Percentiles rank a stretch among this genome's conserved stretches.
Conservation (phyloP, 2,329 filamentous ascomycete species). For the Ceratocystis harringtonii region DNA sequence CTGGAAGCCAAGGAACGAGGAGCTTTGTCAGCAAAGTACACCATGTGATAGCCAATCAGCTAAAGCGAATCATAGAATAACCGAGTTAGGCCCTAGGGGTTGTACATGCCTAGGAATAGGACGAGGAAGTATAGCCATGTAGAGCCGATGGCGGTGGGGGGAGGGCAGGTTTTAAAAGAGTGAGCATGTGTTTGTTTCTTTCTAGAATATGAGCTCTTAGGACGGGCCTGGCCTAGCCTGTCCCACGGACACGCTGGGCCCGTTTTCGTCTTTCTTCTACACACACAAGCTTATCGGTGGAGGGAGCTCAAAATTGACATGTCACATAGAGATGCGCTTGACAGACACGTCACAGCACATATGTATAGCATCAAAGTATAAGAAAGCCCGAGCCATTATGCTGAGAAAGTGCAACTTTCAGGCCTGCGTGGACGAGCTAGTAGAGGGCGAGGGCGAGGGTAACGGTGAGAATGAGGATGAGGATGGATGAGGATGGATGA, state of each 20-base stretch:
- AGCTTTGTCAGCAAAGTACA: too few relatives aligned
- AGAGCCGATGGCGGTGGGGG: neutral
- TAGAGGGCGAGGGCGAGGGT: neutral
- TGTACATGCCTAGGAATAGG: too few relatives aligned
- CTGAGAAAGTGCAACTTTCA: neutral
- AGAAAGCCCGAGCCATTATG: neutral
- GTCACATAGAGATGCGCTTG: neutral
- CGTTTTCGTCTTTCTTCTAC: too few relatives aligned
- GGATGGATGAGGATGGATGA: too few relatives aligned
- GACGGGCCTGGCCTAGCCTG: too few relatives aligned
- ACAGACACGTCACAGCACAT: slow-evolving; percentile 6
- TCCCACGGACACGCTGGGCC: too few relatives aligned
- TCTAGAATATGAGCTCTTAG: too few relatives aligned
- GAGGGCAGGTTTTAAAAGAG: neutral
- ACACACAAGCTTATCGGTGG: neutral
- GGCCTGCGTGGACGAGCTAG: neutral
- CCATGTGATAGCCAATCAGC: too few relatives aligned
- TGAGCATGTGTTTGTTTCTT: neutral
- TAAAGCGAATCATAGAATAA: too few relatives aligned
- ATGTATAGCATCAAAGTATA: neutral
- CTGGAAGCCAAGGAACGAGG: too few relatives aligned
- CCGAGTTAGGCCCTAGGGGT: too few relatives aligned
- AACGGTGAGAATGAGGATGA: neutral
- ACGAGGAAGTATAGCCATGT: too few relatives aligned
- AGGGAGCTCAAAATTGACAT: neutral